phyloP scores from a whole-genome alignment of 2,329 filamentous ascomycete genomes.

The Thielaviopsis euricoi region DNA sequence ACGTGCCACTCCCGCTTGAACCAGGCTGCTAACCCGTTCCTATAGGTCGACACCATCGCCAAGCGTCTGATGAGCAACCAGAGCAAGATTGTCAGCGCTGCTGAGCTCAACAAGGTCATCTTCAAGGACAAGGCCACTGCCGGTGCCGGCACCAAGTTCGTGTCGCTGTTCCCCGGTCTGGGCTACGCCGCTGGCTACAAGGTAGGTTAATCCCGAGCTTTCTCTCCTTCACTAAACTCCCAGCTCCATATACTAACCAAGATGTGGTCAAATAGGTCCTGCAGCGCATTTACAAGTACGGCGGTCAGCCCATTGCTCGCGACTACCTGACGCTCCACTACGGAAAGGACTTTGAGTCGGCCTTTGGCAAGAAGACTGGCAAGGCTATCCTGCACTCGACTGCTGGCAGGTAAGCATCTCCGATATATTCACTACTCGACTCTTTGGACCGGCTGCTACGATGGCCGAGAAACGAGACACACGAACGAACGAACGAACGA shows the following conservation, averaged over 20 bases:
- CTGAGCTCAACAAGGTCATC: constrained; percentile 74
- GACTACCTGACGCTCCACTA: constrained; percentile 75
- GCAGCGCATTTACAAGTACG: constrained; percentile 97
- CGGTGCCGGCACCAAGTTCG: constrained; percentile 58
- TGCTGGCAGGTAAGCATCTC: constrained; percentile 54
- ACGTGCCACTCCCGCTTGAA: too few relatives aligned
- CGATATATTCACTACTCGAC: neutral
- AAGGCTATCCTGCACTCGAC: constrained; percentile 98
- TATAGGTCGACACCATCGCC: constrained; percentile 85
- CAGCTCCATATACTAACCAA: neutral
- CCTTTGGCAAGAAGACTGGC: constrained; percentile 91
- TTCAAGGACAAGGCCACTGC: constrained; percentile 79
- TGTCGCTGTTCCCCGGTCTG: constrained; percentile 90
- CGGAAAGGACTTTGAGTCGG: constrained; percentile 64
- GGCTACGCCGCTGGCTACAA: constrained; percentile 98
- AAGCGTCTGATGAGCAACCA: constrained; percentile 99
- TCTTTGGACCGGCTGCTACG: too few relatives aligned
- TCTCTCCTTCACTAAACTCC: neutral
- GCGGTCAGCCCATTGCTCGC: constrained; percentile 85
- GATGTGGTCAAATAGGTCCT: constrained; percentile 40
- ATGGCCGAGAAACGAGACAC: too few relatives aligned
- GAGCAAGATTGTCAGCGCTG: constrained; percentile 27
- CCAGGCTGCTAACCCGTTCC: neutral
- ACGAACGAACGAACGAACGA: too few relatives aligned
- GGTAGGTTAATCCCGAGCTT: constrained; percentile 26